phyloP scores from a whole-genome alignment of 1,284 basidiomycete genomes.

The Trichosporon sp. region DNA sequence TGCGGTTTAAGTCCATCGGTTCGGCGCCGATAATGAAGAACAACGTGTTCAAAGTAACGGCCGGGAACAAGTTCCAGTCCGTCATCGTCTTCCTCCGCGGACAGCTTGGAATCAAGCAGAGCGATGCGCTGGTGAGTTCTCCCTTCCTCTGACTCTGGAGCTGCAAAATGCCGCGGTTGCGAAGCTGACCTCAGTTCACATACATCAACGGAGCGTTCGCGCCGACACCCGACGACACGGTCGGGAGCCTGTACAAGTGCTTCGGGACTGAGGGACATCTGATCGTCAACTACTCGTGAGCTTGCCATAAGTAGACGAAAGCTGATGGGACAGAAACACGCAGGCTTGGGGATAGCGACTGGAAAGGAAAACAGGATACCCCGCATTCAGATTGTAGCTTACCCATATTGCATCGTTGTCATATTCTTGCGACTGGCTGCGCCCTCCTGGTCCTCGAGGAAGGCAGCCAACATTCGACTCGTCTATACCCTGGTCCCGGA shows the following conservation, averaged over 20 bases:
- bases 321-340: slow-evolving; percentile 41
- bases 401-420: slow-evolving; percentile 23
- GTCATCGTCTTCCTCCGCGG: slow-evolving; percentile 92
- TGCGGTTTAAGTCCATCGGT: slow-evolving; percentile 97
- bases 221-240: slow-evolving; percentile 88
- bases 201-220: slow-evolving; percentile 99
- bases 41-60: slow-evolving; percentile 97
- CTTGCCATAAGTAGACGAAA: background rate
- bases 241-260: slow-evolving; percentile 81
- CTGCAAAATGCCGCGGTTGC: background rate
- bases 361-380: background rate
- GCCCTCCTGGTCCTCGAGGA: too few relatives aligned
- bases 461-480: too few relatives aligned
- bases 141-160: too few relatives aligned
- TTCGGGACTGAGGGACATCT: slow-evolving; percentile 90
- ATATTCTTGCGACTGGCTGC: background rate
- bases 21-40: slow-evolving; percentile 98
- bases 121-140: slow-evolving; percentile 77
- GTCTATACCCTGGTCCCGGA: too few relatives aligned
- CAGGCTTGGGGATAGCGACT: slow-evolving; percentile 47
- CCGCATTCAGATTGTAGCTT: slow-evolving; percentile 18
- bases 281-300: slow-evolving; percentile 93
- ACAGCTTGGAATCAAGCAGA: slow-evolving; percentile 83
- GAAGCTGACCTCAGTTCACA: slow-evolving; percentile 69
- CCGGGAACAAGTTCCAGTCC: slow-evolving; percentile 90